Conservation (phyloP, 208 protist species). For the Wallacemonas sp. region DNA sequence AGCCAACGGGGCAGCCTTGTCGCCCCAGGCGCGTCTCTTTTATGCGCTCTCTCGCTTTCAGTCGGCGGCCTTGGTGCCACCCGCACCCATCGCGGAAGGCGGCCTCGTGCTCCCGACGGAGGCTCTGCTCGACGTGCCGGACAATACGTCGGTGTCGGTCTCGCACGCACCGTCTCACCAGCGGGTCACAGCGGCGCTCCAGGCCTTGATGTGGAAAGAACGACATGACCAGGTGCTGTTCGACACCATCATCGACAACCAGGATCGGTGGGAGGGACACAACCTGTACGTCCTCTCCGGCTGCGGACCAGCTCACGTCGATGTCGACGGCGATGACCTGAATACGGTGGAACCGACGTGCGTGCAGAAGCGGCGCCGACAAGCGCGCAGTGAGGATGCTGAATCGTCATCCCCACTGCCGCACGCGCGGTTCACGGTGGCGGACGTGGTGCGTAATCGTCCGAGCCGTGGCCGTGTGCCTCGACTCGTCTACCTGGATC, state of each 20-base stretch:
- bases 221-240: slow-evolving; percentile 33
- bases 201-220: slow-evolving; percentile 19
- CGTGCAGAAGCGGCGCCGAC: neutral
- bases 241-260: slow-evolving; percentile 50
- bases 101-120: neutral
- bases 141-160: too few relatives aligned
- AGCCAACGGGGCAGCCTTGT: too few relatives aligned
- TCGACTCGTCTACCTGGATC: slow-evolving; percentile 33
- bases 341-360: too few relatives aligned
- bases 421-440: slow-evolving; percentile 1
- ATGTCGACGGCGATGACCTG: too few relatives aligned
- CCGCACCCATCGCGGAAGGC: too few relatives aligned
- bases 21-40: slow-evolving; percentile 3
- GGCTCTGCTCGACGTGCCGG: too few relatives aligned
- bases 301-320: too few relatives aligned
- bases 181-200: neutral
- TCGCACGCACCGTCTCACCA: too few relatives aligned
- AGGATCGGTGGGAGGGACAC: slow-evolving; percentile 42
- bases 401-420: too few relatives aligned
- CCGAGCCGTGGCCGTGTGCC: neutral
- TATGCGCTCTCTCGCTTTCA: neutral
- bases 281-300: slow-evolving; percentile 27
- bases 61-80: neutral
- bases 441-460: neutral
- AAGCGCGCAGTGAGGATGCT: too few relatives aligned